These are phyloP conservation scores for Rhodotorula sp. DNA, from an alignment of 1,284 basidiomycete genomes.

Conservation along the genomic window DNA sequence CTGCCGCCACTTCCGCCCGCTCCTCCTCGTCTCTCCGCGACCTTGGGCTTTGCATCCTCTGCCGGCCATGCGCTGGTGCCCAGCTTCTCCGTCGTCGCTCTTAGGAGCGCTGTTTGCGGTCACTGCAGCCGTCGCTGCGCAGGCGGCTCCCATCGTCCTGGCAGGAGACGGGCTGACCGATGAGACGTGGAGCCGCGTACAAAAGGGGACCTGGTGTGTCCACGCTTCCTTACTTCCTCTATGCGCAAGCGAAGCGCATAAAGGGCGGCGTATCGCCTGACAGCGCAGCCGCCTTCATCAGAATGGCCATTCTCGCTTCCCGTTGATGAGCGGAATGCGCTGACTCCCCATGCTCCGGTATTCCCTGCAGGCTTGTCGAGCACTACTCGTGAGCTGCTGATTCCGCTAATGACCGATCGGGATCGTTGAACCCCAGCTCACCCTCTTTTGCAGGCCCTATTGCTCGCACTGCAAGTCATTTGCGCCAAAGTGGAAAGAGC, in stretches of 20 bases:
- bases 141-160: conserved; percentile 21
- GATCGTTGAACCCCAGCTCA: not conserved
- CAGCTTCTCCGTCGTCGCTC: not conserved
- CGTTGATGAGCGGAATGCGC: not conserved
- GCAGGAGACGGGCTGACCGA: conserved; percentile 21
- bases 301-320: not conserved
- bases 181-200: conserved; percentile 17
- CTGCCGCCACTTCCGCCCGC: not conserved
- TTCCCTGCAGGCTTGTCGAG: conserved; percentile 40
- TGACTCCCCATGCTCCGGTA: not conserved
- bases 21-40: not conserved
- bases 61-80: not conserved
- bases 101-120: not conserved
- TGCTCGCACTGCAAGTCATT: conserved; percentile 77
- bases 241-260: no score
- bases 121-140: not conserved
- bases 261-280: no score
- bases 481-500: conserved; percentile 72
- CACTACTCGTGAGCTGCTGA: conserved; percentile 40
- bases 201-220: conserved; percentile 24
- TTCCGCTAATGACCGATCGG: not conserved
- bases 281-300: not conserved
- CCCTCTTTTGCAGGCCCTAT: conserved; percentile 61
- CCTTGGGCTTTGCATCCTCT: not conserved
- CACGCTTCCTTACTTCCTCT: not conserved